phyloP scores from a whole-genome alignment of 768 basidiomycete species.

The Mycena vulgaris region DNA sequence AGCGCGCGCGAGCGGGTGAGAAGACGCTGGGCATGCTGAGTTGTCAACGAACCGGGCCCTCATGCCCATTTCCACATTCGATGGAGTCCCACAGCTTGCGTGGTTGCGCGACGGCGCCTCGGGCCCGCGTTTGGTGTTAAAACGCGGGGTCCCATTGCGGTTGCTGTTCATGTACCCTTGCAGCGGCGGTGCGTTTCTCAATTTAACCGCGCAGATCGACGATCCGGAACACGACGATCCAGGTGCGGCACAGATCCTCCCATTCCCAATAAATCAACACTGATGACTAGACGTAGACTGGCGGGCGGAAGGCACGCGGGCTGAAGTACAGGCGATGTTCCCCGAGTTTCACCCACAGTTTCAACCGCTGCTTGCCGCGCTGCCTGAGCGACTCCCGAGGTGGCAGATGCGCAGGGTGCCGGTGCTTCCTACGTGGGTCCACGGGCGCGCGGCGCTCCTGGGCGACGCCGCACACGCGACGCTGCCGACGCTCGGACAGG shows the following conservation, averaged over 20 bases:
- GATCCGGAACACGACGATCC: constrained; percentile 16
- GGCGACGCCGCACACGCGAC: too few species aligned
- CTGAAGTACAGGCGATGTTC: constrained; percentile 3
- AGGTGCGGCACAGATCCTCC: neutral
- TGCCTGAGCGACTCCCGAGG: too few species aligned
- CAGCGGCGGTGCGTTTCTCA: constrained; percentile 6
- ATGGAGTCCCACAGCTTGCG: neutral
- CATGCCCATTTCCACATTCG: neutral
- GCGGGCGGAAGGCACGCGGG: neutral
- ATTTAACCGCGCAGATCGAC: neutral
- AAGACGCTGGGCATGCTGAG: too few species aligned
- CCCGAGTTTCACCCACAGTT: constrained; percentile 12
- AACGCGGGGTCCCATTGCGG: neutral
- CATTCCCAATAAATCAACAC: neutral
- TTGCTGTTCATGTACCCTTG: constrained; percentile 18
- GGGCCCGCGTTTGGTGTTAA: too few species aligned
- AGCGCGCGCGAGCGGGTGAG: too few species aligned
- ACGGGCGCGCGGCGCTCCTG: too few species aligned
- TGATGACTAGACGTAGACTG: too few species aligned
- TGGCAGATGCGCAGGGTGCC: too few species aligned
- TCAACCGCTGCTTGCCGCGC: too few species aligned
- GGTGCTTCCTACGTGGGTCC: too few species aligned
- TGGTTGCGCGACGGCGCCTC: too few species aligned
- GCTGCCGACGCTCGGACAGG: too few species aligned
- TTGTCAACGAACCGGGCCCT: constrained; percentile 10